These are phyloP conservation scores for Polyporus arcularius DNA, from an alignment of 768 basidiomycete genomes.

Conservation along the genomic window DNA sequence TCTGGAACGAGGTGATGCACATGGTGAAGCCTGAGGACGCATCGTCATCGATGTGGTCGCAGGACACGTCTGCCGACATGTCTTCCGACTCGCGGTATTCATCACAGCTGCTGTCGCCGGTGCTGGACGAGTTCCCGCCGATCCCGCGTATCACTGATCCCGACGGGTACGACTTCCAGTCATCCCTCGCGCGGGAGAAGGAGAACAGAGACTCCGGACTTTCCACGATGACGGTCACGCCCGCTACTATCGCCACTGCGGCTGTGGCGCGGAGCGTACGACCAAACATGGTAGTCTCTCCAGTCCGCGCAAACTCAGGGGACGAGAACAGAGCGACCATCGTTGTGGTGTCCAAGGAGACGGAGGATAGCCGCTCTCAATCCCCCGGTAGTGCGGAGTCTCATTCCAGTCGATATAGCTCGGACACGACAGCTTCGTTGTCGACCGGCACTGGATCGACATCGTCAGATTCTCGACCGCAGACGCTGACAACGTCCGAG, in stretches of 20 bases:
- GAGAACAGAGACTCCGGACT: constrained; percentile 33
- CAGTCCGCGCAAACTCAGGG: constrained; percentile 16
- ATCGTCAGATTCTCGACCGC: constrained; percentile 21
- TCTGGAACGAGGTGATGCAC: constrained; percentile 23
- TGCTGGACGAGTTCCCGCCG: constrained; percentile 19
- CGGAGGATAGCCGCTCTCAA: constrained; percentile 19
- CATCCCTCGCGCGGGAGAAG: constrained; percentile 21
- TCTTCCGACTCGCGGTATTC: constrained; percentile 17
- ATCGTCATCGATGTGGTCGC: constrained; percentile 2
- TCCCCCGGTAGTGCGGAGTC: constrained; percentile 28
- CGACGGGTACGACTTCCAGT: constrained; percentile 9
- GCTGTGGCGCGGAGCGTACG: constrained; percentile 26
- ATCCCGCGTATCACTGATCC: constrained; percentile 12
- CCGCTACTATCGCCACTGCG: constrained; percentile 32
- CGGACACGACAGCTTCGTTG: constrained; percentile 15
- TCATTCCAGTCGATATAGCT: constrained; percentile 23
- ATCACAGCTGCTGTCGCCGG: constrained; percentile 14
- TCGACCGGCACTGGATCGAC: constrained; percentile 19
- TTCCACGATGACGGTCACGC: constrained; percentile 32
- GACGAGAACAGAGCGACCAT: constrained; percentile 4
- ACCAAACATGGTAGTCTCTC: constrained; percentile 24
- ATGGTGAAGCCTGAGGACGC: constrained; percentile 5
- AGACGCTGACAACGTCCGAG: constrained; percentile 18
- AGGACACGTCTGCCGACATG: constrained; percentile 9
- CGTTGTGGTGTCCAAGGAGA: constrained; percentile 4